These are phyloP conservation scores for Bathelium albidoporum DNA, from an alignment of 495 filamentous ascomycete genomes.

Conservation along the genomic window DNA sequence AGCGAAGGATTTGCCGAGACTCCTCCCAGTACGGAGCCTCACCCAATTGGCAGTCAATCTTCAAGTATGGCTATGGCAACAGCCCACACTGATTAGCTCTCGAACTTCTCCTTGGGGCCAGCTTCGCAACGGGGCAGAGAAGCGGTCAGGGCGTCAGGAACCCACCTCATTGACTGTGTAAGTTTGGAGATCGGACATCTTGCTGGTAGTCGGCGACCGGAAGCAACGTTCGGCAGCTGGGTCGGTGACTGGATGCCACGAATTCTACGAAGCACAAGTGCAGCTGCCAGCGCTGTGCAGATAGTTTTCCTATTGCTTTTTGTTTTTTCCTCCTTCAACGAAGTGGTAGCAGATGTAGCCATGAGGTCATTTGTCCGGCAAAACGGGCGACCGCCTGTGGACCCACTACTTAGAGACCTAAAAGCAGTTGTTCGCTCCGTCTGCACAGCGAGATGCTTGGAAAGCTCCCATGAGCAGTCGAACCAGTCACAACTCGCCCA, in stretches of 20 bases:
- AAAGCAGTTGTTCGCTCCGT: neutral
- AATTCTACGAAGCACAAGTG: neutral
- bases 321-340: too few relatives aligned
- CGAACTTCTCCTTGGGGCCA: neutral
- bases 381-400: neutral
- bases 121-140: neutral
- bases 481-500: neutral
- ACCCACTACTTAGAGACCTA: neutral
- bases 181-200: neutral
- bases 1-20: constrained; percentile 61
- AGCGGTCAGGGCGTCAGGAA: neutral
- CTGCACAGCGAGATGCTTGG: neutral
- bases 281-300: neutral
- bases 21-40: constrained; percentile 77
- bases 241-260: neutral
- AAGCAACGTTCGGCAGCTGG: neutral
- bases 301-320: too few relatives aligned
- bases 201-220: neutral
- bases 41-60: constrained; percentile 61
- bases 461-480: neutral
- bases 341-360: too few relatives aligned
- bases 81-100: neutral
- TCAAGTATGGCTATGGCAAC: constrained; percentile 54
- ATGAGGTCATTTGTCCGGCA: neutral
- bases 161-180: neutral